A percentile compares a stretch with the other conserved stretches of the same genome.
phyloP scores from a whole-genome alignment of 1,284 basidiomycete species.

The Leccinum pseudoinsigne region DNA sequence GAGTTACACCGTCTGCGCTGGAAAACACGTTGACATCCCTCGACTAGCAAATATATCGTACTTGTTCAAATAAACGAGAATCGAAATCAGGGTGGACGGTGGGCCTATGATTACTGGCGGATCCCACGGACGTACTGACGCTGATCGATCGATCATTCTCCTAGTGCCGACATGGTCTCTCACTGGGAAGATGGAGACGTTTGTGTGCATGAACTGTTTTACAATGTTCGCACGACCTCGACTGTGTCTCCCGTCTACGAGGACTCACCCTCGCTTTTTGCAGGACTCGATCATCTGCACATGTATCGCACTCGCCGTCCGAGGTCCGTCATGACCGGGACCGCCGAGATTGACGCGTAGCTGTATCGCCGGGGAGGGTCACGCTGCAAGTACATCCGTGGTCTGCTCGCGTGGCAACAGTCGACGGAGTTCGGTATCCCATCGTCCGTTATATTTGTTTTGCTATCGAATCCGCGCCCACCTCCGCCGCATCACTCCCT shows the following conservation, averaged over 20 bases:
- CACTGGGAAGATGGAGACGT: slow-evolving; percentile 36
- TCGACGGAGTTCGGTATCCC: slow-evolving; percentile 18
- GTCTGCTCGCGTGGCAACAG: slow-evolving; percentile 17
- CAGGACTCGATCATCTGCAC: slow-evolving; percentile 39
- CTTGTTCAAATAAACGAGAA: slow-evolving; percentile 82
- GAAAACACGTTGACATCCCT: slow-evolving; percentile 18
- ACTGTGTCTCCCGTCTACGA: slow-evolving; percentile 6
- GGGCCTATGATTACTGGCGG: slow-evolving; percentile 20
- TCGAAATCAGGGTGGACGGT: slow-evolving; percentile 78
- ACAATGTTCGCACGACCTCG: slow-evolving; percentile 26
- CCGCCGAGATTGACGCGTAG: slow-evolving; percentile 19
- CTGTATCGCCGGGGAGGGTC: slow-evolving; percentile 25
- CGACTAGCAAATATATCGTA: slow-evolving; percentile 75
- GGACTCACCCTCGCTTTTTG: slow-evolving; percentile 14
- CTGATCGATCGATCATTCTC: slow-evolving; percentile 4
- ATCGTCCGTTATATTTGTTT: slow-evolving; percentile 24
- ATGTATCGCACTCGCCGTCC: slow-evolving; percentile 35
- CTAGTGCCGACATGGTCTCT: slow-evolving; percentile 40
- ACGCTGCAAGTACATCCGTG: slow-evolving; percentile 26
- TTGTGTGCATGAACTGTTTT: slow-evolving; percentile 34
- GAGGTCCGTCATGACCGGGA: slow-evolving; percentile 25
- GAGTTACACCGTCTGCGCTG: slow-evolving; percentile 36
- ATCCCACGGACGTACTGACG: slow-evolving; percentile 10
- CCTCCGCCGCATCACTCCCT: slow-evolving; percentile 16
- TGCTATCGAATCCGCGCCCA: slow-evolving; percentile 18